A percentile compares a stretch with the other conserved stretches of the same genome.
Evolutionary conservation across 2,329 filamentous ascomycete species (phyloP).

Genomic region (Alternaria arbusti): DNA sequence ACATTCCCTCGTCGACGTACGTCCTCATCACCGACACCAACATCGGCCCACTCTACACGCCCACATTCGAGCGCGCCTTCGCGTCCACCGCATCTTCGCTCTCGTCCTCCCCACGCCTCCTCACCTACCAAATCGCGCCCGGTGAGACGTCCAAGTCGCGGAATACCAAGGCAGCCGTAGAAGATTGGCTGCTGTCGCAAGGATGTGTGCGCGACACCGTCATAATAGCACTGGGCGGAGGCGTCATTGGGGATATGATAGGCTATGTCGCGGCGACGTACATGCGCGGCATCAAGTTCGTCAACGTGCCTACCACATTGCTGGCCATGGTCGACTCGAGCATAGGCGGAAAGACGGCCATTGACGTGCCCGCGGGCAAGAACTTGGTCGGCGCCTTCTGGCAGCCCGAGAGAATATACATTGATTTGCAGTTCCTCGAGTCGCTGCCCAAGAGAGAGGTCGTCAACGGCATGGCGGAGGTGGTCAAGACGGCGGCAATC

Average conservation of each 20-base stretch:
- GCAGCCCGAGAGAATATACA: conserved; percentile 93
- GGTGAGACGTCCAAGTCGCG: conserved; percentile 94
- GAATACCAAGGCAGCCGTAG: conserved; percentile 91
- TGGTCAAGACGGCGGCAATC: conserved; percentile 96
- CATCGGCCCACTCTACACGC: conserved; percentile 78
- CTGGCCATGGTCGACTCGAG: conserved; percentile 98
- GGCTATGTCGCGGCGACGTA: conserved; percentile 97
- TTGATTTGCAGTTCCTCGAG: conserved; percentile 90
- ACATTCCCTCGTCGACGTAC: conserved; percentile 85
- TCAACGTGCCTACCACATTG: conserved; percentile 94
- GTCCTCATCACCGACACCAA: conserved; percentile 97
- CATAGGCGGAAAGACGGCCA: conserved; percentile 97
- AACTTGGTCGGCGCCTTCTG: conserved; percentile 96
- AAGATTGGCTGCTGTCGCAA: conserved; percentile 94
- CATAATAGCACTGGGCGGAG: conserved; percentile 91
- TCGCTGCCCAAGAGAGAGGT: conserved; percentile 90
- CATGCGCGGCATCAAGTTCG: conserved; percentile 95
- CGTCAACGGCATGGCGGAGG: conserved; percentile 98
- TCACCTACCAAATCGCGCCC: conserved; percentile 89
- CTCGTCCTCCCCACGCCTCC: conserved; percentile 66
- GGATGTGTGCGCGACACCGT: conserved; percentile 95
- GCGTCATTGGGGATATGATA: conserved; percentile 97
- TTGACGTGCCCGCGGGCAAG: conserved; percentile 94
- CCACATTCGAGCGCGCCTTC: conserved; percentile 75
- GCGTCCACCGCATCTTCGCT: conserved; percentile 55